phyloP scores from a whole-genome alignment of 768 basidiomycete species.

The Lactarius vividus region DNA sequence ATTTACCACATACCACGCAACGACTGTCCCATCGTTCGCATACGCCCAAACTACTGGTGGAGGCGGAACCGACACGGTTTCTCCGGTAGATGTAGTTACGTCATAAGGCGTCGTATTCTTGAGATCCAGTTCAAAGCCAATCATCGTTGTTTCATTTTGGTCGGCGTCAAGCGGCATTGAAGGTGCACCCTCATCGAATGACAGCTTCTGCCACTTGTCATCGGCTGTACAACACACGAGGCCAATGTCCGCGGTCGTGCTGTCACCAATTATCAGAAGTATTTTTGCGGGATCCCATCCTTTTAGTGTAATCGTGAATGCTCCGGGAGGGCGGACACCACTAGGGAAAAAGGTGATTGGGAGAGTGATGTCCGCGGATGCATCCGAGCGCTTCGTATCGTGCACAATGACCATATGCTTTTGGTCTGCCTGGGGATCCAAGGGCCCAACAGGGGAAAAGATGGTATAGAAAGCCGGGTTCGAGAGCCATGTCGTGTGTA shows the following conservation, averaged over 20 bases:
- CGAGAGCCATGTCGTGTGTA: constrained; percentile 66
- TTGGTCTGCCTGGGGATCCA: constrained; percentile 42
- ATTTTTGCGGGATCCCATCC: constrained; percentile 46
- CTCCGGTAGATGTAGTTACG: constrained; percentile 42
- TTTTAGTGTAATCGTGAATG: constrained; percentile 40
- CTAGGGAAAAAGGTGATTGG: constrained; percentile 44
- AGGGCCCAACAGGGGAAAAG: constrained; percentile 49
- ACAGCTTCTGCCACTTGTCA: constrained; percentile 45
- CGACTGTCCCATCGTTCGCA: constrained; percentile 73
- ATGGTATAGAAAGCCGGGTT: constrained; percentile 65
- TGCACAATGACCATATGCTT: constrained; percentile 41
- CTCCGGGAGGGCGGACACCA: constrained; percentile 46
- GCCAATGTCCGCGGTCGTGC: constrained; percentile 51
- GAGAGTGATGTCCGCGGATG: constrained; percentile 39
- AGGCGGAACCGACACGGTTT: constrained; percentile 43
- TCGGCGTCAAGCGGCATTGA: constrained; percentile 68
- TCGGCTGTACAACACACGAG: constrained; percentile 38
- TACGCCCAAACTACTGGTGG: constrained; percentile 72
- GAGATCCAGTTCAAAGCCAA: constrained; percentile 65
- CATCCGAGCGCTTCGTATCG: constrained; percentile 42
- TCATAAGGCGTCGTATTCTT: constrained; percentile 46
- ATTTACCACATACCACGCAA: constrained; percentile 70
- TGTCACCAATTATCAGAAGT: constrained; percentile 48
- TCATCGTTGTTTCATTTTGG: constrained; percentile 64
- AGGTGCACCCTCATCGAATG: constrained; percentile 49